Base-by-base conservation (phyloP, 2,329 filamentous ascomycete species). In the Sarocladium kiliense region DNA sequence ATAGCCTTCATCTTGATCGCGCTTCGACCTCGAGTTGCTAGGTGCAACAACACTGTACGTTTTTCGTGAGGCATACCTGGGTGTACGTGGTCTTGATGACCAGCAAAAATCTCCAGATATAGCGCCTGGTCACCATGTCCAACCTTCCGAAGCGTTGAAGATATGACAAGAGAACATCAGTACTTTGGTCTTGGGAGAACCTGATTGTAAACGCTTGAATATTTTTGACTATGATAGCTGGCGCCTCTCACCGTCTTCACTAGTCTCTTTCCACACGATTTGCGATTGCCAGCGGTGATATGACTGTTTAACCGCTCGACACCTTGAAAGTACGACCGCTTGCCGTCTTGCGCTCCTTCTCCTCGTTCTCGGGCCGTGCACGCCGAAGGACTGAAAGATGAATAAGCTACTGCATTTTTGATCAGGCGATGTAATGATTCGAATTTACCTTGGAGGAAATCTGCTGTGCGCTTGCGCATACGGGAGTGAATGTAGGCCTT, bases 401-500 rank as follows among this genome's bases (percentile, higher is more conserved):
- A 4, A 23, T 39, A 6, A 16, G n/a, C 12, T 39, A 6, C 11
- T 16, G 16, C 36, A 5, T 16, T 6, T 39, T 9, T 10, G 5
- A 18, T 10, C 7, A 39, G 7, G 16, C 6, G n/a, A 25, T 45
- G 19, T 6, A n/a, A n/a, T n/a, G 11, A 9, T 26, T 5, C n/a
- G 25, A 32, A 63, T 79, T 69, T 77, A 93, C 91, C 90, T 82
- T 99, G 95, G 56, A 99, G 84, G 78, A 99, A 99, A 72, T 99
- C 95, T 51, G 94, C 94, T 10, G 95, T 99, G 71, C 94, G 85
- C 78, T 93, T 90, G 69, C 94, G 87, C 94, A 99, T 99, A 66
- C 95, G 85, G 32, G 92, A 95, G 80, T 99, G 94, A 62, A 99
- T 99, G 68, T 97, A 99, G 54, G 95, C 94, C 80, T 99, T 99